A percentile compares a stretch with the other conserved stretches of the same genome.
Evolutionary conservation across 1,284 basidiomycete species (phyloP).

Genomic region (Inonotus hispidus): DNA sequence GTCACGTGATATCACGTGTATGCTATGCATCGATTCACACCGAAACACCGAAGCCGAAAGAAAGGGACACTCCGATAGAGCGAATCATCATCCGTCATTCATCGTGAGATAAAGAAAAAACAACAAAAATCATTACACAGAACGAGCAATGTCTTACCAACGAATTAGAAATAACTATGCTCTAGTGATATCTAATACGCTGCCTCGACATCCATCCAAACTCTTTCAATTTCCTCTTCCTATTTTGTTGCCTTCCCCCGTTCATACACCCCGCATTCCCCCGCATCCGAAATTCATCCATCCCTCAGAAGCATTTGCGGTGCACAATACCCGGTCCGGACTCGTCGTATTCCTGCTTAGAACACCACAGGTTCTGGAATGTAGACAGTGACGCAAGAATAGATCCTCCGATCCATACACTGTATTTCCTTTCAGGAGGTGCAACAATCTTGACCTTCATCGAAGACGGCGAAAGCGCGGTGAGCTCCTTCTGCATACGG

Average conservation of each 20-base stretch:
- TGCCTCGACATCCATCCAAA: background rate
- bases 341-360: conserved; percentile 92
- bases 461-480: conserved; percentile 76
- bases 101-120: background rate
- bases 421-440: conserved; percentile 91
- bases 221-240: background rate
- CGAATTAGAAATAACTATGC: background rate
- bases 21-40: background rate
- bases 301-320: conserved; percentile 48
- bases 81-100: background rate
- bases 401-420: conserved; percentile 99
- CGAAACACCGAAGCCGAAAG: too few species aligned
- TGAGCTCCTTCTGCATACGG: conserved; percentile 98
- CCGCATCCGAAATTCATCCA: background rate
- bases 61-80: background rate
- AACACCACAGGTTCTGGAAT: conserved; percentile 94
- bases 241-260: background rate
- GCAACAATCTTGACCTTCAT: conserved; percentile 97
- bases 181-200: background rate
- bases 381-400: conserved; percentile 95
- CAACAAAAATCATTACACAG: background rate
- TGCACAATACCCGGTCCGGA: conserved; percentile 82
- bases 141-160: background rate
- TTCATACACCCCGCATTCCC: background rate
- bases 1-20: background rate